These are phyloP conservation scores for Calonectria pseudoreteaudii DNA, from an alignment of 2,329 filamentous ascomycete species.

Conservation along the genomic window DNA sequence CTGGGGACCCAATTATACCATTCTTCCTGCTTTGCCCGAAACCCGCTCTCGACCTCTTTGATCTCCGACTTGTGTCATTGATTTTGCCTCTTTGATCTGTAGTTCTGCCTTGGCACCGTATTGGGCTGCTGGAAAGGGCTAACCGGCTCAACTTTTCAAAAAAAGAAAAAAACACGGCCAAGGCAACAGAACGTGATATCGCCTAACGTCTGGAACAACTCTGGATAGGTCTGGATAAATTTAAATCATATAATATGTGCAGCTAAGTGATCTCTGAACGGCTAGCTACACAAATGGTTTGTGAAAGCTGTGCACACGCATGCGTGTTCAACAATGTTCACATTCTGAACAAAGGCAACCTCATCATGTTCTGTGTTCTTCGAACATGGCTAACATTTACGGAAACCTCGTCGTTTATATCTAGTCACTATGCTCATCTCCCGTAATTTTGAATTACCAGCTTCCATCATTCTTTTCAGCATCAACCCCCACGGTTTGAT, in stretches of 20 bases:
- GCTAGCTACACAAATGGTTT: not conserved
- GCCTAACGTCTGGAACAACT: not conserved
- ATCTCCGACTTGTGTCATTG: not conserved
- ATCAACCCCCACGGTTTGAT: not conserved
- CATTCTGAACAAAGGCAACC: not conserved
- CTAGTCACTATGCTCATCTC: not conserved
- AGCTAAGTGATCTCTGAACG: not conserved
- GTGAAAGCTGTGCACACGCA: not conserved
- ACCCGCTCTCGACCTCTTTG: not conserved
- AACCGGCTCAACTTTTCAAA: slow-evolving; percentile 1
- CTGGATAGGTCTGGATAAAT: not conserved
- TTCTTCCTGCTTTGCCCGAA: slow-evolving; percentile 10
- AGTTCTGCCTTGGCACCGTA: not conserved
- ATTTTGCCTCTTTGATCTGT: not conserved
- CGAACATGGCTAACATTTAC: too few species aligned
- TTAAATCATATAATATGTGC: too few species aligned
- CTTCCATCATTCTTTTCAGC: not conserved
- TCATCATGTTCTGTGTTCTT: not conserved
- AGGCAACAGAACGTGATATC: not conserved
- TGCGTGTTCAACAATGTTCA: not conserved
- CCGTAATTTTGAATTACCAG: not conserved
- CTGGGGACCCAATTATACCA: slow-evolving; percentile 11
- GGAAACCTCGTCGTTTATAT: not conserved
- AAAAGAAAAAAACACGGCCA: not conserved
- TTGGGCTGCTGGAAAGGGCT: not conserved